These are phyloP conservation scores for Benincasa hispida DNA, from an alignment of 306 rosid species.

Conservation along the genomic window DNA sequence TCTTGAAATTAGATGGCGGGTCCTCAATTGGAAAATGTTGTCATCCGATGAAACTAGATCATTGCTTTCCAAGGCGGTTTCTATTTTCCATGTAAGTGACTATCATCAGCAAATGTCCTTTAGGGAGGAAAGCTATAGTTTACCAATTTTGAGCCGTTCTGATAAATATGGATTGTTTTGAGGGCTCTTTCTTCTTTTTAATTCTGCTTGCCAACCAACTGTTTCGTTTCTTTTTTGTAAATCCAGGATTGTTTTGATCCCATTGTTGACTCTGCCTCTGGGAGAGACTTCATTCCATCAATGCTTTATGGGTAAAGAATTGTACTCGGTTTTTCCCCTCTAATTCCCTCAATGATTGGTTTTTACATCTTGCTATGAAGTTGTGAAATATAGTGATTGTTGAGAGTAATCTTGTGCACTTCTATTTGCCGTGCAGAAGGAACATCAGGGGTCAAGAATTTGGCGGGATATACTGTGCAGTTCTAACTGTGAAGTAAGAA, in stretches of 20 bases:
- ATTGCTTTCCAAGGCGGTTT: constrained; percentile 46
- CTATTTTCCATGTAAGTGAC: constrained; percentile 61
- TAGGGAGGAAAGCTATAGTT: neutral
- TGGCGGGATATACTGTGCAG: constrained; percentile 82
- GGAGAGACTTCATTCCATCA: constrained; percentile 73
- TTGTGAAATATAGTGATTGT: neutral
- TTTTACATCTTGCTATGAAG: neutral
- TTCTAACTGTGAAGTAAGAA: constrained; percentile 76
- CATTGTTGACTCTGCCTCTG: constrained; percentile 62
- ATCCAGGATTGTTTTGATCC: constrained; percentile 83
- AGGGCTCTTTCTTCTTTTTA: neutral
- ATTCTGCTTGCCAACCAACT: neutral
- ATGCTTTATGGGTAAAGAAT: constrained; percentile 74
- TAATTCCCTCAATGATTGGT: neutral
- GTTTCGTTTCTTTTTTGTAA: constrained; percentile 8
- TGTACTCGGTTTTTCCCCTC: neutral
- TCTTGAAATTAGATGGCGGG: constrained; percentile 61
- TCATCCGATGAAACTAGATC: constrained; percentile 23
- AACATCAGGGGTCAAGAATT: constrained; percentile 71
- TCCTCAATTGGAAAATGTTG: constrained; percentile 44
- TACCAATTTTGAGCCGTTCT: neutral
- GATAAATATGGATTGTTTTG: neutral
- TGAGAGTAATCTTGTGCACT: neutral
- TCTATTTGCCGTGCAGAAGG: constrained; percentile 33
- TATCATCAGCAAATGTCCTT: neutral